Evolutionary conservation across 2,329 filamentous ascomycete species (phyloP), one percentile per base, ranked within the genome.

Genomic region (Bertia moriformis): DNA sequence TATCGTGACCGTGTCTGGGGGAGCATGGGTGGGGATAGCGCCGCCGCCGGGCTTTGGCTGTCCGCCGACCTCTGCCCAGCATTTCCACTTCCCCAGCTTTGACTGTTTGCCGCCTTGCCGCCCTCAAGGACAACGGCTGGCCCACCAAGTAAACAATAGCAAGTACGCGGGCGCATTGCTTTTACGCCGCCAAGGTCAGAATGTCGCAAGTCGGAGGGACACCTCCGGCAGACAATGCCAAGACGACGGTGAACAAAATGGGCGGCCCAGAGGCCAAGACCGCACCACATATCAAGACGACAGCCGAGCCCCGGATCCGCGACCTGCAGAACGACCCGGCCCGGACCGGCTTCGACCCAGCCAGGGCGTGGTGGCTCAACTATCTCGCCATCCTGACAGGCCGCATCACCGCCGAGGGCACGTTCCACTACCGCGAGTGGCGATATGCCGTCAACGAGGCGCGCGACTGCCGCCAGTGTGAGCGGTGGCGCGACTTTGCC

Each of bases 341-440:
- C 42, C 65, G 69, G 45, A 78, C 74, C 17, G 73, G 73, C 46
- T 79, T 78, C 64, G 71, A 78, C 57, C 73, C 75, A 39, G 50
- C 65, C 47, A 67, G 64, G 36, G 59, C 60, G 44, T 73, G 69
- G 67, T 94, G 85, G 81, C 71, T 81, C 55, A 93, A 83, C 64
- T 82, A 87, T 65, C 95, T 93, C 69, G 74, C 74, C 49, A 82
- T 88, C 59, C 65, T 93, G 38, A 76, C 82, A 14, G 82, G 83
- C 41, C 66, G 71, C 50, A 78, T 91, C 62, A 80, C 75, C 14
- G 59, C 63, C 24, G 72, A 80, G 52, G 83, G 83, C 39, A 62
- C 70, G 45, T 73, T 81, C 52, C 73, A 83, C 61, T 95, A 86
- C 67, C 83, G 86, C 54, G 69, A 80, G 53, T 77, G 75, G 56